Conservation (phyloP, 2,329 filamentous ascomycete genomes). For the Teratosphaeria viscida region DNA sequence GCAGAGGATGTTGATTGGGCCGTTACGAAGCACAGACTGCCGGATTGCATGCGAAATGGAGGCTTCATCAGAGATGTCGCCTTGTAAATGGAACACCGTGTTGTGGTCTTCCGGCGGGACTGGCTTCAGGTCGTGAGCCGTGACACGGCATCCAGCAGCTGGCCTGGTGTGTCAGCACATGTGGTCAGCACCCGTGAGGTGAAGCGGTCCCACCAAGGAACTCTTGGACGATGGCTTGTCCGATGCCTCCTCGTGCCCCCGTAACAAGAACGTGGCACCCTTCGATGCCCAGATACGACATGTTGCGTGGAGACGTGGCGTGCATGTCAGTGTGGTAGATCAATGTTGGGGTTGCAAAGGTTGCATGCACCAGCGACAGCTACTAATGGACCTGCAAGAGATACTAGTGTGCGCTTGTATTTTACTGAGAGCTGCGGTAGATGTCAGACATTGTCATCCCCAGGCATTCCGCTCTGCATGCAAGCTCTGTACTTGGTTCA, state of each 20-base stretch:
- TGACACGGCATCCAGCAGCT: conserved; percentile 46
- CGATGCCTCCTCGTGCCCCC: conserved; percentile 44
- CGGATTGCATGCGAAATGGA: conserved; percentile 34
- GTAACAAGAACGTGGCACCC: conserved; percentile 45
- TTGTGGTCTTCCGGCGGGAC: conserved; percentile 21
- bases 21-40: conserved; percentile 35
- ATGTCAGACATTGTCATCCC: background rate
- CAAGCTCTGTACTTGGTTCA: background rate
- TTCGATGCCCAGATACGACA: conserved; percentile 40
- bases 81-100: conserved; percentile 32
- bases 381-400: background rate
- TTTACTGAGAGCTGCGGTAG: background rate
- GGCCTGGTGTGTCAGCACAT: conserved; percentile 3
- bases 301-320: conserved; percentile 3
- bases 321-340: background rate
- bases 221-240: conserved; percentile 39
- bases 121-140: conserved; percentile 39
- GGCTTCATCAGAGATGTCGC: conserved; percentile 40
- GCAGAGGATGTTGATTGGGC: conserved; percentile 43
- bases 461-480: background rate
- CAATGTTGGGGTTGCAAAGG: background rate
- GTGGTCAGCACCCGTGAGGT: conserved; percentile 1
- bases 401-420: background rate
- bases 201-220: conserved; percentile 36
- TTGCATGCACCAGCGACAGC: background rate